Percentiles rank a stretch among this genome's conserved stretches.
Conservation (phyloP, 495 filamentous ascomycete genomes). For the Clavariopsis aquatica region DNA sequence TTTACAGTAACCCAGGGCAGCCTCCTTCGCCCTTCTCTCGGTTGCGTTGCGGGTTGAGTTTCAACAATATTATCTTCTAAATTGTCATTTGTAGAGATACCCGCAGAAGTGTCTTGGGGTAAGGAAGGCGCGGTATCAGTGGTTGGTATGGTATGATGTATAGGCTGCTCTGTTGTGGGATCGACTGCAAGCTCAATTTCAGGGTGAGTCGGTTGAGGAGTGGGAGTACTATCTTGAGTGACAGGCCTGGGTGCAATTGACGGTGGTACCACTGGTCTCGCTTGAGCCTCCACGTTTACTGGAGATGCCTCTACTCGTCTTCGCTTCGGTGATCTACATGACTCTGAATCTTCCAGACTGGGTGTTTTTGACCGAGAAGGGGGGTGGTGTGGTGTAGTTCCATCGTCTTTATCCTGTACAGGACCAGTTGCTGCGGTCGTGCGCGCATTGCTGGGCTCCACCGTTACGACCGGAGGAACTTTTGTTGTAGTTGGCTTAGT, state of each 20-base stretch:
- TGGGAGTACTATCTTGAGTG: neutral
- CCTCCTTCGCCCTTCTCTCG: neutral
- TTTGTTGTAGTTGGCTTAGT: neutral
- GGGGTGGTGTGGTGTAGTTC: neutral
- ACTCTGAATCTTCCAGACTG: slow-evolving; percentile 2
- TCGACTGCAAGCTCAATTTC: neutral
- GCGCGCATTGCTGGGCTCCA: neutral
- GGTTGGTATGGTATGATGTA: neutral
- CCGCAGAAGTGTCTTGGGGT: neutral
- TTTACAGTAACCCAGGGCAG: slow-evolving; percentile 18
- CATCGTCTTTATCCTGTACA: neutral
- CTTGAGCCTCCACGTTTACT: neutral
- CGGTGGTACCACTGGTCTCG: neutral
- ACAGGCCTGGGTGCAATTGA: neutral
- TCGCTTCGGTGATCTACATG: slow-evolving; percentile 22
- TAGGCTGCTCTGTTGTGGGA: neutral
- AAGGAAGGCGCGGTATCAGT: neutral
- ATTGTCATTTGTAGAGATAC: neutral
- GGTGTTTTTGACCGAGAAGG: neutral
- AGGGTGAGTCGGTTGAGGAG: neutral
- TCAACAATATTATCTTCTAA: neutral
- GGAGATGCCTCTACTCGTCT: slow-evolving; percentile 14
- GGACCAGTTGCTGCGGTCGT: neutral
- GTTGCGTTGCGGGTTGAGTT: neutral
- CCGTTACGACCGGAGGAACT: neutral